These are phyloP conservation scores for Aspergillus sclerotioniger DNA, from an alignment of 495 filamentous ascomycete genomes.

Conservation along the genomic window DNA sequence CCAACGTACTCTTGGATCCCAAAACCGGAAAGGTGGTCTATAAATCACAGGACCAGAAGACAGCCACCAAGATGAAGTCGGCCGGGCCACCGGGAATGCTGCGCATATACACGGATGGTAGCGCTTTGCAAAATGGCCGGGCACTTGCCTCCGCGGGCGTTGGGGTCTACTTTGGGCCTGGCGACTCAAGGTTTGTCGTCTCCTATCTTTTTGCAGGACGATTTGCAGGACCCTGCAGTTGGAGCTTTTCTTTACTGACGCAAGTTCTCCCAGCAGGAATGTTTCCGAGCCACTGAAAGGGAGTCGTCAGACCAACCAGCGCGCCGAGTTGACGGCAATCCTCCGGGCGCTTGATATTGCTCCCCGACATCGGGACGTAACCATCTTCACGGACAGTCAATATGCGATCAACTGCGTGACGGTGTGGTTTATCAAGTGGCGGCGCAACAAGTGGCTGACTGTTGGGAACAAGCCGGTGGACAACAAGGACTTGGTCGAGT, in stretches of 20 bases:
- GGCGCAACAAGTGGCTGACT: slow-evolving; percentile 75
- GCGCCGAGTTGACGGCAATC: slow-evolving; percentile 88
- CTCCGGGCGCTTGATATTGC: slow-evolving; percentile 77
- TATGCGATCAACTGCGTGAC: slow-evolving; percentile 92
- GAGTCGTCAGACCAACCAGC: slow-evolving; percentile 82
- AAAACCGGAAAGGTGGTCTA: slow-evolving; percentile 57
- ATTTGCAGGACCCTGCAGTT: not conserved
- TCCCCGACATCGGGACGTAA: slow-evolving; percentile 59
- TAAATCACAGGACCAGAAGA: slow-evolving; percentile 52
- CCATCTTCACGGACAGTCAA: slow-evolving; percentile 77
- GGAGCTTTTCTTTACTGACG: slow-evolving; percentile 24
- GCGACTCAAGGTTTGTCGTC: slow-evolving; percentile 61
- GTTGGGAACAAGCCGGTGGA: slow-evolving; percentile 66
- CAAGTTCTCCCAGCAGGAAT: slow-evolving; percentile 58
- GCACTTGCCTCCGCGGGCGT: slow-evolving; percentile 72
- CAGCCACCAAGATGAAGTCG: slow-evolving; percentile 42
- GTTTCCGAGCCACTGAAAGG: slow-evolving; percentile 79
- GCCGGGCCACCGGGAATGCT: slow-evolving; percentile 51
- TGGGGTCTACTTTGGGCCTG: slow-evolving; percentile 82
- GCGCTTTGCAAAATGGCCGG: slow-evolving; percentile 73
- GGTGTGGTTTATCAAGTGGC: slow-evolving; percentile 79
- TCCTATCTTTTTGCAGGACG: slow-evolving; percentile 1
- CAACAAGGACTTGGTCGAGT: slow-evolving; percentile 80
- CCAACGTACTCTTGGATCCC: slow-evolving; percentile 54
- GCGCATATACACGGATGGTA: slow-evolving; percentile 88